Evolutionary conservation across 352 stramenopile genomes (phyloP), one percentile per base, ranked within the genome.

Genomic region (Phytopythium oedochilum): DNA sequence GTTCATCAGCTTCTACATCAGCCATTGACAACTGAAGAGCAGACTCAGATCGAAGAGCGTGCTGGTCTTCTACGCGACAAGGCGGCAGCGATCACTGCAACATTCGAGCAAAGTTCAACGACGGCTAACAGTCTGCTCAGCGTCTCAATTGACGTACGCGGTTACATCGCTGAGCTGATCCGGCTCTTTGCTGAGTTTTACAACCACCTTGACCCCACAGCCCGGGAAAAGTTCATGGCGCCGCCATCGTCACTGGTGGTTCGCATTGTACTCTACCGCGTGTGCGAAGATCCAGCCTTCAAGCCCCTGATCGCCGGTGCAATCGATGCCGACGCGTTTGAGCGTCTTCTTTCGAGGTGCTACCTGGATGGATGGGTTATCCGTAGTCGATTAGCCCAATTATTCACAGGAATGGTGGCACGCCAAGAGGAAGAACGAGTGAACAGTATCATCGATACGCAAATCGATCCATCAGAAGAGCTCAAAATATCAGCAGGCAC

Each of bases 351-450:
- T 10, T 57, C 59, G 10, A 61, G 67, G 6, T 63, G 59, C 18
- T 69, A 67, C 25, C 18, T 69, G 38, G 70, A 74, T 40, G 47
- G 53, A 6, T 68, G 59, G 63, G 36, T 74, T 2, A 60, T 74
- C n/a, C 31, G 28, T 22, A 4, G 10, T 10, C 29, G 47, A 43
- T 23, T 50, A 17, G 17, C 25, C 6, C 3, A 25, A 14, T 8
- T 50, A 17, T 50, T 46, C 22, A n/a, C n/a, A n/a, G n/a, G n/a
- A n/a, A n/a, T n/a, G n/a, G n/a, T n/a, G n/a, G n/a, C n/a, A n/a
- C n/a, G n/a, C n/a, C n/a, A n/a, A 17, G 11, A 23, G 14, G 23
- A 25, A 12, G 28, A 50, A 35, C 6, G 17, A 44, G 8, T 6
- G 1, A 23, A 14, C 38, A 26, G 0, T n/a, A 5, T 22, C 17